Evolutionary conservation across 1,284 basidiomycete genomes (phyloP).

Genomic region (Malassezia sp.): DNA sequence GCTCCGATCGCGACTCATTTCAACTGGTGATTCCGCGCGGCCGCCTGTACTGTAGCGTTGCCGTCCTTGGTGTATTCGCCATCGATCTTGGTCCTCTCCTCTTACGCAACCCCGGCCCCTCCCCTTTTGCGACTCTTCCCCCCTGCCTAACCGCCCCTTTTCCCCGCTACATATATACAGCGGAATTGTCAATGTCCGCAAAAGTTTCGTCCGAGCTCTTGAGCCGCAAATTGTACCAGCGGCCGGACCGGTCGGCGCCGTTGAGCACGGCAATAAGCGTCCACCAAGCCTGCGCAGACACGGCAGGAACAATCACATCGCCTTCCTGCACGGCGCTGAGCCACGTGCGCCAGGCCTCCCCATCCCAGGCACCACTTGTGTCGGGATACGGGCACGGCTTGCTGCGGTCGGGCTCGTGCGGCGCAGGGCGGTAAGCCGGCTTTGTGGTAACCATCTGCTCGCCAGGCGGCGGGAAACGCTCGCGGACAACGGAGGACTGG

Average conservation of each 20-base stretch:
- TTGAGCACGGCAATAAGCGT: conserved; percentile 39
- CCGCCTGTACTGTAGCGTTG: too few relatives aligned
- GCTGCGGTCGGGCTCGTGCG: conserved; percentile 17
- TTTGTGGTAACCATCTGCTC: conserved; percentile 15
- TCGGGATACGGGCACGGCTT: conserved; percentile 32
- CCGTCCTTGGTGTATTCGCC: too few relatives aligned
- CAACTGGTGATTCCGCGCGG: too few relatives aligned
- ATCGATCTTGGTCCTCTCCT: too few relatives aligned
- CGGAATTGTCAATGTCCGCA: conserved; percentile 24
- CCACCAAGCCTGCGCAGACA: conserved; percentile 45
- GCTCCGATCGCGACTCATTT: too few relatives aligned
- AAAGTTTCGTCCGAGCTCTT: conserved; percentile 32
- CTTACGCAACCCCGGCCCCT: too few relatives aligned
- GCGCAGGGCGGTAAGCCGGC: conserved; percentile 15
- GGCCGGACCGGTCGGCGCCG: conserved; percentile 33
- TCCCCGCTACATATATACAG: conserved; percentile 34
- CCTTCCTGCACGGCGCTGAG: conserved; percentile 25
- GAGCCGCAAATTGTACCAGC: conserved; percentile 37
- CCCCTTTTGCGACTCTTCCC: too few relatives aligned
- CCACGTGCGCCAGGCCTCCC: conserved; percentile 30
- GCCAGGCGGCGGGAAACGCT: conserved; percentile 37
- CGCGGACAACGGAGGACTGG: conserved; percentile 24
- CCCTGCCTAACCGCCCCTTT: too few relatives aligned
- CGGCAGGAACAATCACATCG: conserved; percentile 31
- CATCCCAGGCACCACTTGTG: conserved; percentile 24